These are phyloP conservation scores for Colletotrichum gloeosporioides DNA, from an alignment of 2,329 filamentous ascomycete genomes.

Conservation along the genomic window DNA sequence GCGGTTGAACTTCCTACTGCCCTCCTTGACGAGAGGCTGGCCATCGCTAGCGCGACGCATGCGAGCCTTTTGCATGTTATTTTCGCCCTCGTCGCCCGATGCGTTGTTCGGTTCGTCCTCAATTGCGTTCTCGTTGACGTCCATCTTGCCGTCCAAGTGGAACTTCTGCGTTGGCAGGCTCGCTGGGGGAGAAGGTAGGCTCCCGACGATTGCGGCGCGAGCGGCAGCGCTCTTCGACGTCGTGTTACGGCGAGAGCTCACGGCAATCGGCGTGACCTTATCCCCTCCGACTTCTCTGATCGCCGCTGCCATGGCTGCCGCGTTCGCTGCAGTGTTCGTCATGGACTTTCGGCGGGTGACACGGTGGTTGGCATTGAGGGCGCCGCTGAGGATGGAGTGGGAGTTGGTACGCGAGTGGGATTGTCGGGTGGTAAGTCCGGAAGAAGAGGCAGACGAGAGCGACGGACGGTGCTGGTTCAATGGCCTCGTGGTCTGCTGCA, in stretches of 20 bases:
- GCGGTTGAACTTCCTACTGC: conserved; percentile 80
- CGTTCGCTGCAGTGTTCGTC: conserved; percentile 74
- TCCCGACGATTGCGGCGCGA: conserved; percentile 57
- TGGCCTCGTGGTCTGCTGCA: conserved; percentile 70
- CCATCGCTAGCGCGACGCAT: conserved; percentile 81
- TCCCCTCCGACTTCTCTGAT: conserved; percentile 70
- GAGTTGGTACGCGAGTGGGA: conserved; percentile 78
- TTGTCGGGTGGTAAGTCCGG: conserved; percentile 64
- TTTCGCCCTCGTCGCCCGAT: conserved; percentile 59
- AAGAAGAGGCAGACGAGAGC: conserved; percentile 61
- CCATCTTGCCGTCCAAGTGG: conserved; percentile 54
- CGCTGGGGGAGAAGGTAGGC: conserved; percentile 69
- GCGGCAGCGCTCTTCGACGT: conserved; percentile 69
- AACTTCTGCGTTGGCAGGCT: conserved; percentile 69
- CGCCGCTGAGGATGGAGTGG: conserved; percentile 78
- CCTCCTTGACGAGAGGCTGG: conserved; percentile 79
- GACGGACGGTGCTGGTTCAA: conserved; percentile 68
- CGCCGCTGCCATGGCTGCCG: conserved; percentile 77
- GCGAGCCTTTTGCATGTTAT: conserved; percentile 52
- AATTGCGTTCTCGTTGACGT: conserved; percentile 65
- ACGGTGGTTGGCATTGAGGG: conserved; percentile 82
- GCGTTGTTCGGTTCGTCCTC: conserved; percentile 70
- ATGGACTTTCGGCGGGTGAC: conserved; percentile 95
- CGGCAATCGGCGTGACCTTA: conserved; percentile 60
- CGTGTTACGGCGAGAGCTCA: conserved; percentile 67